Conservation (phyloP, 176 grass and related monocot species). For the Otatea glauca region DNA sequence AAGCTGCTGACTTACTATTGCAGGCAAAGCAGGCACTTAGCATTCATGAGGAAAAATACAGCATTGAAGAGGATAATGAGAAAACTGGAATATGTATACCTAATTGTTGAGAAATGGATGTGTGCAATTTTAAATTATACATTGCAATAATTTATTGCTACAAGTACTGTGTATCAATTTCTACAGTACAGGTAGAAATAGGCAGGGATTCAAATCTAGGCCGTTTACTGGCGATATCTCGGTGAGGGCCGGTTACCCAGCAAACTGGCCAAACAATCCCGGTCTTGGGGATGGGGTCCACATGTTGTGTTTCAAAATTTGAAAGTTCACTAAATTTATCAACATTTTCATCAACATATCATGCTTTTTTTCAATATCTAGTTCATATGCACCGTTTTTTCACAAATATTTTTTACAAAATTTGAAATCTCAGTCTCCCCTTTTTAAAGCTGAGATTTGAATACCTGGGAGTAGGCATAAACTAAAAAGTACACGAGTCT, state of each 20-base stretch:
- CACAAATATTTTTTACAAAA: no score
- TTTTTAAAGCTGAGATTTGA: no score
- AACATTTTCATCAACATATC: no score
- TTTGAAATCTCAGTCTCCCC: no score
- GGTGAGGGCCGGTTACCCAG: not conserved
- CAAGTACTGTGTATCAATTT: not conserved
- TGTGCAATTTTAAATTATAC: not conserved
- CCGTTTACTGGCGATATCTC: no score
- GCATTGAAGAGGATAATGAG: not conserved
- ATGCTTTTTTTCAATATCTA: no score
- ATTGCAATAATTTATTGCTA: not conserved
- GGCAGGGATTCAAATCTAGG: not conserved
- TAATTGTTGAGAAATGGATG: not conserved
- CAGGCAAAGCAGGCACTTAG: not conserved
- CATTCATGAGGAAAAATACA: slow-evolving; percentile 4
- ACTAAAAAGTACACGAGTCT: not conserved
- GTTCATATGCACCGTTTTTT: no score
- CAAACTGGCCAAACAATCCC: not conserved
- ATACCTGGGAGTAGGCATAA: no score
- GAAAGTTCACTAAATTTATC: no score
- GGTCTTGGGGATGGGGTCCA: not conserved
- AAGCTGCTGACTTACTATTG: not conserved
- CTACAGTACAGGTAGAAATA: not conserved
- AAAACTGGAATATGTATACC: not conserved
- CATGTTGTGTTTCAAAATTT: not conserved